phyloP scores from a whole-genome alignment of 176 grass and related monocot genomes.

The Triticum monococcum region DNA sequence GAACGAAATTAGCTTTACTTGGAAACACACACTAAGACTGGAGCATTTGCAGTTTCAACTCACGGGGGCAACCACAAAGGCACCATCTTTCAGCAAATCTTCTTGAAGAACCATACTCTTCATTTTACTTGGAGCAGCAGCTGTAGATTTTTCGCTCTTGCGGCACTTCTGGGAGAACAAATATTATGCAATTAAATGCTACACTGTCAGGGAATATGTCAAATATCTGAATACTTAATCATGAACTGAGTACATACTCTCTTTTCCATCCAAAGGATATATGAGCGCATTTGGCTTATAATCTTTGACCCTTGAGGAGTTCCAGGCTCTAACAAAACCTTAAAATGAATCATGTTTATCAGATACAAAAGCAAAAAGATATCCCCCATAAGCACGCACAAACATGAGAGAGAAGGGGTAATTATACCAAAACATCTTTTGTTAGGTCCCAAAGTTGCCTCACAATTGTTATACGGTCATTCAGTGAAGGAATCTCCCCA shows the following conservation, averaged over 20 bases:
- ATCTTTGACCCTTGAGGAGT: constrained; percentile 98
- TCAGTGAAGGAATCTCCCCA: constrained; percentile 94
- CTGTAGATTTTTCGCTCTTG: constrained; percentile 52
- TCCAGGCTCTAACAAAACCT: constrained; percentile 97
- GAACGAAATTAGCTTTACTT: constrained; percentile 20
- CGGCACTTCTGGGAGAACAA: constrained; percentile 42
- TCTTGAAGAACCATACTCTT: constrained; percentile 54
- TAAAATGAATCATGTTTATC: constrained; percentile 31
- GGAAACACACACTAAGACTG: neutral
- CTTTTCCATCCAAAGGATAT: constrained; percentile 98
- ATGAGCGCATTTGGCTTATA: constrained; percentile 94
- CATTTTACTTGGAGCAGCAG: constrained; percentile 29
- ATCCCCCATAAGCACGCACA: neutral
- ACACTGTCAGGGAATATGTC: neutral
- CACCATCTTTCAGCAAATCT: constrained; percentile 55
- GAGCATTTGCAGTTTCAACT: constrained; percentile 36
- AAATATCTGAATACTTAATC: constrained; percentile 22
- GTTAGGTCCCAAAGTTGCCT: constrained; percentile 98
- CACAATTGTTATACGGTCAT: constrained; percentile 81
- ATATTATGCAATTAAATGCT: constrained; percentile 28
- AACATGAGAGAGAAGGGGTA: neutral
- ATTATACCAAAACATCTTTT: constrained; percentile 85
- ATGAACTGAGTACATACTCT: constrained; percentile 56
- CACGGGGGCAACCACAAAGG: constrained; percentile 95
- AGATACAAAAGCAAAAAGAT: constrained; percentile 19